Evolutionary conservation across 2,329 filamentous ascomycete species (phyloP).

Genomic region (Cylindrodendrum hubeiense): DNA sequence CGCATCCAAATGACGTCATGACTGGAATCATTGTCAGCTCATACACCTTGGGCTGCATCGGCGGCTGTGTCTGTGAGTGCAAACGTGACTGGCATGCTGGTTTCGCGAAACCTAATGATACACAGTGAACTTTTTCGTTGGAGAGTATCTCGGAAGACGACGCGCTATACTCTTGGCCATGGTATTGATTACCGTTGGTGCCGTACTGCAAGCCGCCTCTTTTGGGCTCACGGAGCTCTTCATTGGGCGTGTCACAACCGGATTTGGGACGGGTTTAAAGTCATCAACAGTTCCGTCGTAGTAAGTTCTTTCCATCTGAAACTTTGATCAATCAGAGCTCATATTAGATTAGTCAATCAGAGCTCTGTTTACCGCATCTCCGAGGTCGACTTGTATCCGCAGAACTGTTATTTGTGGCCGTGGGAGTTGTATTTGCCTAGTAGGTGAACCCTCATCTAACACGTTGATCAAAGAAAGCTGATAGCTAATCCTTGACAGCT

Average conservation of each 20-base stretch:
- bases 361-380: too few relatives aligned
- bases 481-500: too few relatives aligned
- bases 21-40: conserved; percentile 45
- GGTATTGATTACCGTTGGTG: conserved; percentile 69
- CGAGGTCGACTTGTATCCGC: too few relatives aligned
- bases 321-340: too few relatives aligned
- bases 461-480: too few relatives aligned
- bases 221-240: conserved; percentile 60
- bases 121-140: conserved; percentile 60
- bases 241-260: conserved; percentile 61
- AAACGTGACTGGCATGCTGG: too few relatives aligned
- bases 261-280: conserved; percentile 59
- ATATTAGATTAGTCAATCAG: too few relatives aligned
- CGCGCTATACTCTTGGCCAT: conserved; percentile 68
- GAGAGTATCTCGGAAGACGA: conserved; percentile 61
- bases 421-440: too few relatives aligned
- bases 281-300: conserved; percentile 52
- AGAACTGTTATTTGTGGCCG: too few relatives aligned
- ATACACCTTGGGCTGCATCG: conserved; percentile 56
- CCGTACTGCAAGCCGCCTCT: conserved; percentile 65
- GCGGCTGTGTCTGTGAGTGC: conserved; percentile 48
- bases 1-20: conserved; percentile 36
- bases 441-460: too few relatives aligned
- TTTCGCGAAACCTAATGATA: too few relatives aligned
- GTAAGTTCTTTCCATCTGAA: neutral